Conservation (phyloP, 2,329 filamentous ascomycete genomes). For the Gnomoniopsis smithogilvyi region DNA sequence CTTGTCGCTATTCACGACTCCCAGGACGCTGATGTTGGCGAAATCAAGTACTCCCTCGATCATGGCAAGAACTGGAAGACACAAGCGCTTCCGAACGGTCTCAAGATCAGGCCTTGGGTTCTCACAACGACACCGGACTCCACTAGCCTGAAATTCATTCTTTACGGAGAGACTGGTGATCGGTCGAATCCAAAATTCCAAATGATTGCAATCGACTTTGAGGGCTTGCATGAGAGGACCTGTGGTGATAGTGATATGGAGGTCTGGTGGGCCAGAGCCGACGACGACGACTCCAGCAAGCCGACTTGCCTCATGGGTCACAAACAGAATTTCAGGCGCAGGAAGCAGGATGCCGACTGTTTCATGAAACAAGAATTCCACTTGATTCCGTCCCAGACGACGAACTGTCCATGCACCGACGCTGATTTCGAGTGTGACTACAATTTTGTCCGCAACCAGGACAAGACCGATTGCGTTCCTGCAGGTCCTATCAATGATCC, state of each 20-base stretch:
- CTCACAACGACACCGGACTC: constrained; percentile 91
- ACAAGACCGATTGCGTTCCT: constrained; percentile 58
- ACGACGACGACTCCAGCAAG: constrained; percentile 67
- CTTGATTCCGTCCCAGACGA: constrained; percentile 66
- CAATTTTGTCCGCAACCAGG: constrained; percentile 70
- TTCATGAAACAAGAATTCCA: constrained; percentile 85
- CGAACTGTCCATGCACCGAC: constrained; percentile 77
- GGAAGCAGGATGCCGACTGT: constrained; percentile 85
- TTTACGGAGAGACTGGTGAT: constrained; percentile 61
- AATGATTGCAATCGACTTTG: constrained; percentile 79
- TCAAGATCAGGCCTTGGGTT: constrained; percentile 67
- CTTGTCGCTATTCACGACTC: constrained; percentile 80
- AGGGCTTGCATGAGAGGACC: constrained; percentile 72
- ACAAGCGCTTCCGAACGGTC: constrained; percentile 61
- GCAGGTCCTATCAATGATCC: constrained; percentile 63
- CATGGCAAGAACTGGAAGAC: constrained; percentile 83
- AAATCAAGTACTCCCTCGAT: constrained; percentile 76
- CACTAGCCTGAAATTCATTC: constrained; percentile 84
- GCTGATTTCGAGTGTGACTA: constrained; percentile 95
- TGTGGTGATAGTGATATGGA: constrained; percentile 81
- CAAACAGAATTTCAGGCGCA: constrained; percentile 79
- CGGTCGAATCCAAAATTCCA: constrained; percentile 49
- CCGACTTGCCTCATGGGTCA: constrained; percentile 94
- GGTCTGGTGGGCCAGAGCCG: constrained; percentile 79
- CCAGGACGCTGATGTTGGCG: constrained; percentile 53